Evolutionary conservation across 2,329 filamentous ascomycete species (phyloP).

Genomic region (Aspergillus niger): DNA sequence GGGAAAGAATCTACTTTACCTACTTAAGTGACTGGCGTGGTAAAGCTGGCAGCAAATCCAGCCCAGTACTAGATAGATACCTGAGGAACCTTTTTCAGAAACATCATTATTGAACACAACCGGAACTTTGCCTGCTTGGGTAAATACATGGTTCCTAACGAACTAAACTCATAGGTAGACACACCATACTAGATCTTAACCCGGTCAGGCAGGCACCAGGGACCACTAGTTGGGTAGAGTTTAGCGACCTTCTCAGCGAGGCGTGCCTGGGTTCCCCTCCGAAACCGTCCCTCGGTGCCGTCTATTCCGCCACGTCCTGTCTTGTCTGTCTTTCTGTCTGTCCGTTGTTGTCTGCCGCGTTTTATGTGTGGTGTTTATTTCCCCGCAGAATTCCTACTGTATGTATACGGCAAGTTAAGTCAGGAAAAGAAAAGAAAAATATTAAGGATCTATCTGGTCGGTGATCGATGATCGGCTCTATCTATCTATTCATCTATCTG

Average conservation of each 20-base stretch:
- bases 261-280: background rate
- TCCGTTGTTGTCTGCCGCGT: too few relatives aligned
- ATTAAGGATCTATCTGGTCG: background rate
- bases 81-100: background rate
- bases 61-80: background rate
- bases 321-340: background rate
- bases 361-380: background rate
- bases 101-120: too few relatives aligned
- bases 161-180: too few relatives aligned
- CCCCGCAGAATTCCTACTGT: background rate
- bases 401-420: background rate
- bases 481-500: background rate
- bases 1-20: too few relatives aligned
- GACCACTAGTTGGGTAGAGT: constrained; percentile 7
- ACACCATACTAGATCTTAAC: background rate
- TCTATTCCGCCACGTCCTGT: background rate
- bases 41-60: too few relatives aligned
- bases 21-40: too few relatives aligned
- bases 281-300: background rate
- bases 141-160: too few relatives aligned
- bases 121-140: background rate
- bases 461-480: background rate
- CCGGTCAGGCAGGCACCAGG: background rate
- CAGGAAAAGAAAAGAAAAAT: background rate
- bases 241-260: background rate